Percentiles rank a stretch among this genome's conserved stretches.
Conservation (phyloP, 371 early-diverging fungal genomes). For the Haplosporangium sp. region DNA sequence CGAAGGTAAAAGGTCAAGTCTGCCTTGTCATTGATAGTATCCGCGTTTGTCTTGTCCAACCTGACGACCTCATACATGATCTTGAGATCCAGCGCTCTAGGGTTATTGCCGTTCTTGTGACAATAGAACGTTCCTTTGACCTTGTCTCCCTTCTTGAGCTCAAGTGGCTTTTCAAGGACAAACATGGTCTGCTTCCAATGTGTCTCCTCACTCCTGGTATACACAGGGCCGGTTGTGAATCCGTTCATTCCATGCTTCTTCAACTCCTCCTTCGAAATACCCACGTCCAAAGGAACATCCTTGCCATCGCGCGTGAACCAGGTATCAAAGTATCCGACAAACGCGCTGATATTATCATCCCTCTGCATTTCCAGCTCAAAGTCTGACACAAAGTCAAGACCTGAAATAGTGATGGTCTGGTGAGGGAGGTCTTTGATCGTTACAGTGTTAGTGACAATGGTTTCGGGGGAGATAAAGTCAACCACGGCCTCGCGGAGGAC, state of each 20-base stretch:
- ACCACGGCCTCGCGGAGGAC: conserved; percentile 67
- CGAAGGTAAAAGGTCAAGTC: conserved; percentile 48
- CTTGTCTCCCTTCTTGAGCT: conserved; percentile 57
- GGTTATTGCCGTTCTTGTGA: conserved; percentile 64
- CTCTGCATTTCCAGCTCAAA: conserved; percentile 70
- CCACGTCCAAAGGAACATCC: conserved; percentile 57
- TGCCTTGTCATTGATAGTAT: conserved; percentile 21
- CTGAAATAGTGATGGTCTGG: conserved; percentile 62
- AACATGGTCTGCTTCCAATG: conserved; percentile 80
- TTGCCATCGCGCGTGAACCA: conserved; percentile 79
- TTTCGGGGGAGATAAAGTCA: conserved; percentile 76
- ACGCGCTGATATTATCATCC: conserved; percentile 77
- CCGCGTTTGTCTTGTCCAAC: conserved; percentile 1
- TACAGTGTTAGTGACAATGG: conserved; percentile 74
- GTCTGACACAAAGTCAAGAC: conserved; percentile 65
- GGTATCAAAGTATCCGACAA: conserved; percentile 89
- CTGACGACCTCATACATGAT: conserved; percentile 61
- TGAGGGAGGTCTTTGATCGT: conserved; percentile 79
- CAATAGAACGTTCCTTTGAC: conserved; percentile 69
- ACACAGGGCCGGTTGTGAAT: conserved; percentile 54
- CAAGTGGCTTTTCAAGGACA: conserved; percentile 61
- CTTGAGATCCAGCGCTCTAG: conserved; percentile 71
- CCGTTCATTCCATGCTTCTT: conserved; percentile 28
- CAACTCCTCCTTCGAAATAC: conserved; percentile 47
- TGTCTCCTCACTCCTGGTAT: conserved; percentile 57